These are phyloP conservation scores for Chrysosporium queenslandicum DNA, from an alignment of 2,329 filamentous ascomycete genomes.

Conservation along the genomic window DNA sequence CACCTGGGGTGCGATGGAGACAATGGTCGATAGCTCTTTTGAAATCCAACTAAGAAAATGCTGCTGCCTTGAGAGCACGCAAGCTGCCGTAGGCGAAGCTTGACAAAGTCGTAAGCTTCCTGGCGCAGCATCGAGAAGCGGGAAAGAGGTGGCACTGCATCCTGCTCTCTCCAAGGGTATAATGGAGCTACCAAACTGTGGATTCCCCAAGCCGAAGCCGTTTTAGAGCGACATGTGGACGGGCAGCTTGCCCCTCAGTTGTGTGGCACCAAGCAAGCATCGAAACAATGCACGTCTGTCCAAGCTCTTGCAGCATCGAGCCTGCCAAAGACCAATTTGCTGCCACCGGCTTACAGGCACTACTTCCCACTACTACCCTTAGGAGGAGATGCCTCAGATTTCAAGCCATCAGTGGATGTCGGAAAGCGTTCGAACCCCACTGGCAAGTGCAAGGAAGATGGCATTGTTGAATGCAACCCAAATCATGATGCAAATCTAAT, in stretches of 20 bases:
- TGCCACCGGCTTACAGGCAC: no score
- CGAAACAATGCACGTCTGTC: neutral
- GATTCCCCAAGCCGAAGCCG: neutral
- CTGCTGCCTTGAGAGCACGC: slow-evolving; percentile 10
- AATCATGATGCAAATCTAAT: no score
- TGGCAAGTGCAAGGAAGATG: no score
- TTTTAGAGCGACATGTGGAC: neutral
- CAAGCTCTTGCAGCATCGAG: neutral
- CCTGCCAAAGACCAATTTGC: neutral
- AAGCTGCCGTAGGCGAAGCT: neutral
- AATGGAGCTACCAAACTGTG: neutral
- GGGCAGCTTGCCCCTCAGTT: neutral
- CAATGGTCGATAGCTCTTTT: slow-evolving; percentile 18
- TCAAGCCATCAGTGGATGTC: no score
- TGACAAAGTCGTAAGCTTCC: slow-evolving; percentile 1
- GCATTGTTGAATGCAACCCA: no score
- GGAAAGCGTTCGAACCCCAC: no score
- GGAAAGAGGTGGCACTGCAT: no score
- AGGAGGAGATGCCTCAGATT: no score
- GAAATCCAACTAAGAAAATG: slow-evolving; percentile 21
- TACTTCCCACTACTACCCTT: no score
- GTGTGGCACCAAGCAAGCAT: neutral
- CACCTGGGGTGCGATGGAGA: neutral
- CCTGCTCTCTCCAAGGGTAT: no score
- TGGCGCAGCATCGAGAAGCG: neutral